Evolutionary conservation across 2,329 filamentous ascomycete genomes (phyloP).

Genomic region (Coniochaeta sp.): DNA sequence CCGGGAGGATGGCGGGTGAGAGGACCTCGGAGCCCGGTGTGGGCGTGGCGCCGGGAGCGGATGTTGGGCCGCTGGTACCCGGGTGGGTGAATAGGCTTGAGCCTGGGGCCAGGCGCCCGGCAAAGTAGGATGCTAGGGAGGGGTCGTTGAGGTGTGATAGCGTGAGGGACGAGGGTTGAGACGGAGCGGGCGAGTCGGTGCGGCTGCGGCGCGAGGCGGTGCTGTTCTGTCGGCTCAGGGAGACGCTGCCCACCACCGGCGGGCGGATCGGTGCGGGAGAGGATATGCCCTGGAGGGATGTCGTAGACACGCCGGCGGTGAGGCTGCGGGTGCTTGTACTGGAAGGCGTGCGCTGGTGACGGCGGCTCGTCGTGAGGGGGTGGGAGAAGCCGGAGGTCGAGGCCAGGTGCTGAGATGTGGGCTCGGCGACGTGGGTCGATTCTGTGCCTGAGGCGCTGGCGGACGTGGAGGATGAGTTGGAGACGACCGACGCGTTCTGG

Average conservation of each 20-base stretch:
- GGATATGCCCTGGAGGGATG: conserved; percentile 35
- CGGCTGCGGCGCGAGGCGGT: conserved; percentile 44
- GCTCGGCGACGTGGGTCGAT: conserved; percentile 34
- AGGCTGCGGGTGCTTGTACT: conserved; percentile 47
- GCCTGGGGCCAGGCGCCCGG: conserved; percentile 15
- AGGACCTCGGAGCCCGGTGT: conserved; percentile 26
- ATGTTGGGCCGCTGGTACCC: conserved; percentile 20
- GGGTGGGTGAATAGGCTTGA: not conserved
- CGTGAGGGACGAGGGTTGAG: conserved; percentile 25
- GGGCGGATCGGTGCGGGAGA: conserved; percentile 34
- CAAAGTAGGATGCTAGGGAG: conserved; percentile 23
- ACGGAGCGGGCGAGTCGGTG: conserved; percentile 38
- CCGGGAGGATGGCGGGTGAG: conserved; percentile 47
- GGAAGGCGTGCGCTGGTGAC: conserved; percentile 52
- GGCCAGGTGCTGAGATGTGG: conserved; percentile 32
- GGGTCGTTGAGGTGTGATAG: conserved; percentile 36
- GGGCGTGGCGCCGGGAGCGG: conserved; percentile 32
- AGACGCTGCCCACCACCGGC: conserved; percentile 20
- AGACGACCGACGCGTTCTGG: conserved; percentile 59
- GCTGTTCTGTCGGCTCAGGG: conserved; percentile 48
- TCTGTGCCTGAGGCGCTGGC: conserved; percentile 44
- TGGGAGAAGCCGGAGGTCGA: conserved; percentile 52
- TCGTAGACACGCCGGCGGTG: conserved; percentile 30
- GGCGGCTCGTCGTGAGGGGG: conserved; percentile 40
- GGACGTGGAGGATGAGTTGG: conserved; percentile 57